Percentiles rank a stretch among this genome's conserved stretches.
Evolutionary conservation across 345 rosid genomes (phyloP).

Genomic region (Acer campestre): DNA sequence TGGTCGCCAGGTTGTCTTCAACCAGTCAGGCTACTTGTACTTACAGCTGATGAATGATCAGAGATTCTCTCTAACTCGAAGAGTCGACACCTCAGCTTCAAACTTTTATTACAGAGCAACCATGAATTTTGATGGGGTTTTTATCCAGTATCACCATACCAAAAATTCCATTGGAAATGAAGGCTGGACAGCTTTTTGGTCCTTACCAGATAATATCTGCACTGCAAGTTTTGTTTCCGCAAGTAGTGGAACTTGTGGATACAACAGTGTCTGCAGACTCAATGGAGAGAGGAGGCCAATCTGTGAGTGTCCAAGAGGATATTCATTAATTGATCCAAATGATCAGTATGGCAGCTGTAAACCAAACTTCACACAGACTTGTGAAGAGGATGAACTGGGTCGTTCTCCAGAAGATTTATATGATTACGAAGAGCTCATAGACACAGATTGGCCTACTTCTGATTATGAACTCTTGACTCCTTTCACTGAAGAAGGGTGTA

Average conservation of each 20-base stretch:
- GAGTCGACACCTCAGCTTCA: neutral
- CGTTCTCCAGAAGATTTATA: slow-evolving; percentile 17
- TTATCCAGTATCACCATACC: slow-evolving; percentile 5
- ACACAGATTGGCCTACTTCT: slow-evolving; percentile 33
- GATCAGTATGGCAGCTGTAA: slow-evolving; percentile 19
- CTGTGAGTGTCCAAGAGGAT: slow-evolving; percentile 17
- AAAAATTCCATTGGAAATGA: slow-evolving; percentile 9
- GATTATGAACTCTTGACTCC: slow-evolving; percentile 31
- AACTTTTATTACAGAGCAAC: slow-evolving; percentile 9
- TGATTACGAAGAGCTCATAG: neutral
- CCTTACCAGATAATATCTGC: slow-evolving; percentile 20
- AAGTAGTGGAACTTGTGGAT: slow-evolving; percentile 23
- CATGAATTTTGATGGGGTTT: slow-evolving; percentile 22
- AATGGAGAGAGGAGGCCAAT: slow-evolving; percentile 10
- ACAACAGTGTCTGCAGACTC: slow-evolving; percentile 16
- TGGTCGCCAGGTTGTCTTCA: slow-evolving; percentile 1
- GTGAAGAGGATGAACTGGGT: slow-evolving; percentile 6
- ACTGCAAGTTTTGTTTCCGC: neutral
- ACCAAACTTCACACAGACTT: slow-evolving; percentile 16
- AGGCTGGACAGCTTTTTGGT: slow-evolving; percentile 17
- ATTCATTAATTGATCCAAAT: slow-evolving; percentile 6
- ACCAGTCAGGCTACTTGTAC: slow-evolving; percentile 17
- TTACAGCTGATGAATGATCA: neutral
- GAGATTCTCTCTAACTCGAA: neutral
- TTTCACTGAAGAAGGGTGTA: slow-evolving; percentile 27